These are phyloP conservation scores for Ophiocordyceps unilateralis DNA, from an alignment of 2,329 filamentous ascomycete genomes.

Conservation along the genomic window DNA sequence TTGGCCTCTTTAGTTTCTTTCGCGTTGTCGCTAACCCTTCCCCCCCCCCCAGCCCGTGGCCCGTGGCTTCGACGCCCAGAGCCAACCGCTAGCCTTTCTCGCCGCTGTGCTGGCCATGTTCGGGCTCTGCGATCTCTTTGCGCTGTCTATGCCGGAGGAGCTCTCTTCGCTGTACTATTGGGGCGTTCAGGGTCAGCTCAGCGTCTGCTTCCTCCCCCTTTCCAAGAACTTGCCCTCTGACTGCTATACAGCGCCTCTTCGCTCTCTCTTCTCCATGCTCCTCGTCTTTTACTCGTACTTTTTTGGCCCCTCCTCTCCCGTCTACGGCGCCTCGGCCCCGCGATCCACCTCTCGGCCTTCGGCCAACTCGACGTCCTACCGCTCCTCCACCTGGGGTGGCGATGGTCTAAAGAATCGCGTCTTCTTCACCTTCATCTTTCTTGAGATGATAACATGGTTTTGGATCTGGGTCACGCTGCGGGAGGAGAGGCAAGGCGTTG, in stretches of 20 bases:
- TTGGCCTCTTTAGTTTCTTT: background rate
- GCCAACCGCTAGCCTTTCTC: slow-evolving; percentile 57
- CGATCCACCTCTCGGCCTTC: slow-evolving; percentile 11
- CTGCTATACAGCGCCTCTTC: slow-evolving; percentile 36
- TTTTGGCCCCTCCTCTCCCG: slow-evolving; percentile 33
- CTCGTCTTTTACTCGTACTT: slow-evolving; percentile 48
- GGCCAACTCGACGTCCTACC: slow-evolving; percentile 13
- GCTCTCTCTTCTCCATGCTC: slow-evolving; percentile 43
- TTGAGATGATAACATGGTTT: slow-evolving; percentile 76
- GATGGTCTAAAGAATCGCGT: slow-evolving; percentile 68
- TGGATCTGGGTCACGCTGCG: slow-evolving; percentile 61
- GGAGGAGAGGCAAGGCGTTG: slow-evolving; percentile 38
- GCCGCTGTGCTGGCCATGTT: slow-evolving; percentile 46
- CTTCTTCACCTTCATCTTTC: slow-evolving; percentile 68
- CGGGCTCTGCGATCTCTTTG: slow-evolving; percentile 46
- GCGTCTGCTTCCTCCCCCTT: slow-evolving; percentile 13
- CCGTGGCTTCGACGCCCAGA: slow-evolving; percentile 48
- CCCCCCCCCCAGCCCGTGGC: slow-evolving; percentile 48
- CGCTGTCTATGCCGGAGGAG: slow-evolving; percentile 52
- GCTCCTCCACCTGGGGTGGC: slow-evolving; percentile 29
- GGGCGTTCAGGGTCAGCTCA: slow-evolving; percentile 43
- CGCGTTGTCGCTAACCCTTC: slow-evolving; percentile 11
- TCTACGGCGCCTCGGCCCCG: slow-evolving; percentile 18
- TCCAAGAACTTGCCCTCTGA: background rate
- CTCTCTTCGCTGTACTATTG: slow-evolving; percentile 45